Conservation (phyloP, 2,329 filamentous ascomycete genomes). For the Hymenoscyphus albidus region DNA sequence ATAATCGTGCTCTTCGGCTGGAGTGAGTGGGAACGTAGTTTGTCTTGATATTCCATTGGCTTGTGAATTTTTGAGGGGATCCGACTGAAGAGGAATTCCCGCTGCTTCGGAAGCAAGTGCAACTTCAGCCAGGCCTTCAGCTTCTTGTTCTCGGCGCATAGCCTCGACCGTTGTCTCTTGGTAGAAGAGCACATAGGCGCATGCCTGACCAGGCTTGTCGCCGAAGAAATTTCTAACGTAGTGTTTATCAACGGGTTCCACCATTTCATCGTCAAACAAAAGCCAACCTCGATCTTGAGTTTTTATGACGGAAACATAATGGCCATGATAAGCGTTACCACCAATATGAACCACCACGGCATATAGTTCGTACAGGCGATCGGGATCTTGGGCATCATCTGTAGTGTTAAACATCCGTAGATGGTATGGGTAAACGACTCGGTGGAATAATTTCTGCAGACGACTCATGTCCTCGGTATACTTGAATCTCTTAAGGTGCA, state of each 20-base stretch:
- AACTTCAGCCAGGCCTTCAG: constrained; percentile 63
- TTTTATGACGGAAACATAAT: constrained; percentile 97
- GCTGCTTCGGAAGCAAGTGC: constrained; percentile 54
- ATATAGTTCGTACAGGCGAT: constrained; percentile 92
- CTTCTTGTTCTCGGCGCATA: constrained; percentile 73
- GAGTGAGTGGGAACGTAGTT: constrained; percentile 46
- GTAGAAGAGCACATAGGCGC: constrained; percentile 96
- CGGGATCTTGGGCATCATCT: constrained; percentile 88
- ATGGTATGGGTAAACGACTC: constrained; percentile 95
- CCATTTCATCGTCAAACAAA: constrained; percentile 96
- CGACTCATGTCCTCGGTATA: constrained; percentile 94
- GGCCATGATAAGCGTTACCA: constrained; percentile 92
- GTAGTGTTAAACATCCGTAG: constrained; percentile 96
- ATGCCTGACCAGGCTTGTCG: constrained; percentile 84
- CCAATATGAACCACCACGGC: constrained; percentile 97
- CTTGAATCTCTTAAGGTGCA: constrained; percentile 96
- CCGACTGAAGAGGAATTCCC: constrained; percentile 43
- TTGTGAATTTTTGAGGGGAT: constrained; percentile 40
- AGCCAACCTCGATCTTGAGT: constrained; percentile 95
- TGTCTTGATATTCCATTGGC: constrained; percentile 49
- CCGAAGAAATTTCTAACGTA: constrained; percentile 98
- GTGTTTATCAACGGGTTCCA: constrained; percentile 94
- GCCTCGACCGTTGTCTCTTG: constrained; percentile 78
- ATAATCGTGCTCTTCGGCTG: constrained; percentile 49
- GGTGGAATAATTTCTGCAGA: constrained; percentile 92